phyloP scores from a whole-genome alignment of 1,284 basidiomycete species.

The Garcileccinum viscosum region DNA sequence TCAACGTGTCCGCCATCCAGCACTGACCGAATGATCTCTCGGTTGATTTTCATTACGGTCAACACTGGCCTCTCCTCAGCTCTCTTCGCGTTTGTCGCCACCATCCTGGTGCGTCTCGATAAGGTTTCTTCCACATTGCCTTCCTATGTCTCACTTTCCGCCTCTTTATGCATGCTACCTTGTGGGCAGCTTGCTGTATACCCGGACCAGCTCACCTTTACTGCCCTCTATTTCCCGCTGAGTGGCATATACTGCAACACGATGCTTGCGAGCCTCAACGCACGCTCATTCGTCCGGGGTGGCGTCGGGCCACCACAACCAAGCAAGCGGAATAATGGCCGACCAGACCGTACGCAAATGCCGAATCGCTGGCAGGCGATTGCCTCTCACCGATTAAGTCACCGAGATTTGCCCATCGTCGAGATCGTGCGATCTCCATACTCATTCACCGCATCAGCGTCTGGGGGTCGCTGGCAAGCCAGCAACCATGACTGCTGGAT shows the following conservation, averaged over 20 bases:
- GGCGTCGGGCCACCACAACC: slow-evolving; percentile 1
- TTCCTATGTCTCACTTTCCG: neutral
- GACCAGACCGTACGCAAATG: neutral
- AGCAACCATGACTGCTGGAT: neutral
- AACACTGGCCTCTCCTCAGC: slow-evolving; percentile 34
- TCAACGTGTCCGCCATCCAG: slow-evolving; percentile 11
- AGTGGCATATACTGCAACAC: slow-evolving; percentile 42
- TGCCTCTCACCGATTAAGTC: neutral
- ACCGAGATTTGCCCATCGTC: neutral
- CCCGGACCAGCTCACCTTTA: slow-evolving; percentile 32
- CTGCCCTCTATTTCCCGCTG: slow-evolving; percentile 37
- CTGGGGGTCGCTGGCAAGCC: neutral
- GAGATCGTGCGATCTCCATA: neutral
- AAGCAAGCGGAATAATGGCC: slow-evolving; percentile 5
- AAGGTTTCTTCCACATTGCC: neutral
- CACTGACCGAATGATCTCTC: slow-evolving; percentile 30
- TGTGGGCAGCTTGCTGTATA: slow-evolving; percentile 26
- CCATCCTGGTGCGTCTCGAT: slow-evolving; percentile 24
- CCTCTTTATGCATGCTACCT: neutral
- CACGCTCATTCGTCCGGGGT: slow-evolving; percentile 24
- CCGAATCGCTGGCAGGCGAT: neutral
- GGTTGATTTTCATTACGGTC: slow-evolving; percentile 33
- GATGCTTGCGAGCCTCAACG: slow-evolving; percentile 40
- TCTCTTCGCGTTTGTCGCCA: slow-evolving; percentile 30
- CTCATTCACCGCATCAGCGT: neutral